These are phyloP conservation scores for Alternaria viburni DNA, from an alignment of 2,329 filamentous ascomycete species.

Conservation along the genomic window DNA sequence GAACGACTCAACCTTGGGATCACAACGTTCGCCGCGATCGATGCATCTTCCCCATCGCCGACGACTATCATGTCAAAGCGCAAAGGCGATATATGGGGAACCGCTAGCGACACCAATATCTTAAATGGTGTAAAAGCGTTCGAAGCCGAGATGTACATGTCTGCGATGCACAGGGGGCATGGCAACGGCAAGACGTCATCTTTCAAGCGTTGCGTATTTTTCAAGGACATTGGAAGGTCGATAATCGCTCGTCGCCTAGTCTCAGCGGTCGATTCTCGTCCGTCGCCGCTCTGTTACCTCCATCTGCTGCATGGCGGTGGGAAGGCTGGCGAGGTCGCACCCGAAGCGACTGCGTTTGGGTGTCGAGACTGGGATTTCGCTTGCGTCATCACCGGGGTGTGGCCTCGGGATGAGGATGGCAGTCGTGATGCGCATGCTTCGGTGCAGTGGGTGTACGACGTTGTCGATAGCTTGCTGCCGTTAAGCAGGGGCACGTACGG, in stretches of 20 bases:
- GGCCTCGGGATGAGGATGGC: constrained; percentile 61
- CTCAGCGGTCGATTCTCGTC: constrained; percentile 56
- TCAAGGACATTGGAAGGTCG: constrained; percentile 55
- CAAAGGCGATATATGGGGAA: constrained; percentile 32
- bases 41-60: constrained; percentile 7
- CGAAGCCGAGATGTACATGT: constrained; percentile 67
- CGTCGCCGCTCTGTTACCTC: constrained; percentile 64
- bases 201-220: constrained; percentile 69
- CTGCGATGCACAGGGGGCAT: constrained; percentile 65
- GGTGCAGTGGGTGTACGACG: constrained; percentile 64
- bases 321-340: constrained; percentile 54
- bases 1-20: constrained; percentile 59
- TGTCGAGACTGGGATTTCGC: constrained; percentile 70
- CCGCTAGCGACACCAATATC: constrained; percentile 35
- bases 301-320: constrained; percentile 68
- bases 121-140: constrained; percentile 62
- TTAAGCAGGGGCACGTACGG: constrained; percentile 61
- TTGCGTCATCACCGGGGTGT: constrained; percentile 68
- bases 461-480: constrained; percentile 57
- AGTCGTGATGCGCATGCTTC: constrained; percentile 49
- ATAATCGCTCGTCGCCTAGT: constrained; percentile 50
- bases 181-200: constrained; percentile 65
- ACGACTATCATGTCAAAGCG: neutral
- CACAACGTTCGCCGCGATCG: constrained; percentile 53
- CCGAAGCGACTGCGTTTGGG: constrained; percentile 63